Base-by-base conservation (phyloP, 345 rosid genomes). In the Bruguiera sexangula region DNA sequence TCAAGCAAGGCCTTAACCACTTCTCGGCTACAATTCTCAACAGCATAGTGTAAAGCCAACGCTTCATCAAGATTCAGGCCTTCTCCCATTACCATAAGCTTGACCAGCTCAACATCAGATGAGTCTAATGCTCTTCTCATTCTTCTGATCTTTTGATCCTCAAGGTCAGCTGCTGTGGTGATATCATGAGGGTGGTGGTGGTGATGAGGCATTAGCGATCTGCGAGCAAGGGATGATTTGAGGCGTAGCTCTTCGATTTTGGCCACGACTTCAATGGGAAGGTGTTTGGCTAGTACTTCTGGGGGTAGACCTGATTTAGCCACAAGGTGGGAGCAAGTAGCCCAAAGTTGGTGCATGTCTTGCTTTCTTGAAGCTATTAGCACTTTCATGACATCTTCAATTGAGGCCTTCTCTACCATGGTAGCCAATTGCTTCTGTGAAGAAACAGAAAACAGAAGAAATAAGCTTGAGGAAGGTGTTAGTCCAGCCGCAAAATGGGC, bases 51-150 rank as follows among this genome's bases (percentile, higher is more conserved):
- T 31, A 92, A 74, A 27, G 99, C 99, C 73, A 96, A 72, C 36
- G 98, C 90, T 68, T 96, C 97, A 65, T 92, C 96, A 27, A 96
- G 86, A 79, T 92, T 96, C 3, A 96, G 88, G n/a, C 99, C 99
- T 82, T 96, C 99, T 11, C 98, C 98, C 99, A 96, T 96, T 30
- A 96, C 99, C 99, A 96, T 96, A 5, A 96, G 92, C 84, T 92
- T 96, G 50, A 96, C 97, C 0, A 96, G 82, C 67, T 96, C 98
- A 4, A 96, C 98, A 57, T 96, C 99, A 0, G 98, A 96, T 2
- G 98, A 90, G 74, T 96, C 99, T 11, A 96, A 78, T 5, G 99
- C 99, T 36, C 97, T 76, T 75, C 97, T 85, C 99, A 96, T 96
- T 48, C 97, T 79, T 22, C 96, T 80, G 31, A 96, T 92, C 73